Conservation (phyloP, 192 early-diverging fungal species). For the Dimargaris cristalligena region DNA sequence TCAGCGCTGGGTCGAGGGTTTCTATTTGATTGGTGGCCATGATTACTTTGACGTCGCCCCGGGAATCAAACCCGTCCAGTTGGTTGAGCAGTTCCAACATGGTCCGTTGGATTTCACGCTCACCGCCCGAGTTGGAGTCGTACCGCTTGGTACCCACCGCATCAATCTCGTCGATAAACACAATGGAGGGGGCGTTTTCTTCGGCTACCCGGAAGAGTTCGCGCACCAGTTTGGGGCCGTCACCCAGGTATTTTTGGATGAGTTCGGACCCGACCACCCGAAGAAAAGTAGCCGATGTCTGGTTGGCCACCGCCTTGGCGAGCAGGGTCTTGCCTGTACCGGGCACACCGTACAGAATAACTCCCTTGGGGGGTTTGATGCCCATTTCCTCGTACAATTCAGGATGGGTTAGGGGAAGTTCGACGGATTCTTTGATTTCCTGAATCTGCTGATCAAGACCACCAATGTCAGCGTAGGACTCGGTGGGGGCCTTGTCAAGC, state of each 20-base stretch:
- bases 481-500: slow-evolving; percentile 94
- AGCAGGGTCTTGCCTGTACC: slow-evolving; percentile 89
- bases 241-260: slow-evolving; percentile 98
- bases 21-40: slow-evolving; percentile 99
- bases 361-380: slow-evolving; percentile 94
- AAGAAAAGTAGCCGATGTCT: slow-evolving; percentile 94
- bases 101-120: slow-evolving; percentile 92
- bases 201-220: slow-evolving; percentile 94
- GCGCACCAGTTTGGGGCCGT: slow-evolving; percentile 94
- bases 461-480: slow-evolving; percentile 96
- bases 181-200: slow-evolving; percentile 92
- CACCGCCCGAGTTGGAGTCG: slow-evolving; percentile 86
- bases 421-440: slow-evolving; percentile 96
- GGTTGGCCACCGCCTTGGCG: slow-evolving; percentile 95
- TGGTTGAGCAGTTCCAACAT: slow-evolving; percentile 96
- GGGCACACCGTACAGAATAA: slow-evolving; percentile 87
- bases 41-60: slow-evolving; percentile 95
- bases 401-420: slow-evolving; percentile 89
- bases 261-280: slow-evolving; percentile 94
- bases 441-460: slow-evolving; percentile 93
- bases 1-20: slow-evolving; percentile 89
- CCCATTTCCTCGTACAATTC: slow-evolving; percentile 99
- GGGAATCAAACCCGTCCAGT: slow-evolving; percentile 92
- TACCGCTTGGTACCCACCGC: slow-evolving; percentile 96
- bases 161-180: slow-evolving; percentile 99